phyloP scores from a whole-genome alignment of 257 asterid species.

The Jaltomata sinuosa region DNA sequence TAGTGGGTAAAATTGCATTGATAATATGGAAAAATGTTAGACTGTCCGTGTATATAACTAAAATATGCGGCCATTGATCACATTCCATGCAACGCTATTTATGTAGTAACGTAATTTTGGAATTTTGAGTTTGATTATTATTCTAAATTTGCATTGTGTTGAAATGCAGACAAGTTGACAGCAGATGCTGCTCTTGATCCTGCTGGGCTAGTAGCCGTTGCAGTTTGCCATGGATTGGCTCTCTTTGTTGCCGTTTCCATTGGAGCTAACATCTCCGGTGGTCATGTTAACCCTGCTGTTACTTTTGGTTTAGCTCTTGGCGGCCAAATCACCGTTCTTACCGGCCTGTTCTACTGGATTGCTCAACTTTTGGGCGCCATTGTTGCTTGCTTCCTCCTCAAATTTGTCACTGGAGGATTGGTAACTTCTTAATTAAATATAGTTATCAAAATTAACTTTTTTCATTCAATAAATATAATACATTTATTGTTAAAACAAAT shows the following conservation, averaged over 20 bases:
- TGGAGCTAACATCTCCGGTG: constrained; percentile 72
- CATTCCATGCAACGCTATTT: background rate
- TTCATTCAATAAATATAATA: no score
- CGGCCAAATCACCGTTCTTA: constrained; percentile 60
- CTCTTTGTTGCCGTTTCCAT: constrained; percentile 56
- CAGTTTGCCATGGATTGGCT: constrained; percentile 53
- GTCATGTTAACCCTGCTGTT: constrained; percentile 73
- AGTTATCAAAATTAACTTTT: no score
- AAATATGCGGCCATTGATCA: no score
- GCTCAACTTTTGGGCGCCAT: constrained; percentile 58
- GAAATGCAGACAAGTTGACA: constrained; percentile 39
- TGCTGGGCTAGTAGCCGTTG: constrained; percentile 52
- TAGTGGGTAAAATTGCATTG: no score
- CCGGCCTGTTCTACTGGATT: constrained; percentile 54
- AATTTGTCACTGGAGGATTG: constrained; percentile 52
- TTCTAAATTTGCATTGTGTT: background rate
- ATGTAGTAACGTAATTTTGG: background rate
- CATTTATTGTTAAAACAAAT: background rate
- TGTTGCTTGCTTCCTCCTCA: constrained; percentile 39
- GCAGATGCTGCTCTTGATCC: constrained; percentile 45
- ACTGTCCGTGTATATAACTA: no score
- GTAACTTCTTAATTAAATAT: constrained; percentile 8
- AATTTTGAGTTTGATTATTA: background rate
- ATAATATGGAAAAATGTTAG: no score
- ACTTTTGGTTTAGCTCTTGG: constrained; percentile 67